Conservation (phyloP, 192 early-diverging fungal genomes). For the Coemansia umbellata region DNA sequence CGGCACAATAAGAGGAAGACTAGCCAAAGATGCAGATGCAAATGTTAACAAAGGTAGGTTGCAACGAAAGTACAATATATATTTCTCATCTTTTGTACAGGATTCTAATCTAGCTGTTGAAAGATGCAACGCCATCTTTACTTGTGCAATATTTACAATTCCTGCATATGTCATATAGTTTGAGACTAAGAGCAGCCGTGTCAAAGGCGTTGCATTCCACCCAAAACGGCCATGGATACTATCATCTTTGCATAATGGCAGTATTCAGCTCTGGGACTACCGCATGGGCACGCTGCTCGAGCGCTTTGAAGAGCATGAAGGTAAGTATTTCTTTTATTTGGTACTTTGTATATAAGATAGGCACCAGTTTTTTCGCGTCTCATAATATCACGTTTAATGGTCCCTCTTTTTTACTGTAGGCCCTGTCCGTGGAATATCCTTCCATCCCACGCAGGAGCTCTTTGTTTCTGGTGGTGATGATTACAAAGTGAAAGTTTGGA, state of each 20-base stretch:
- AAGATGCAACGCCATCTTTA: too few relatives aligned
- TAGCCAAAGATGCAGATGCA: conserved; percentile 68
- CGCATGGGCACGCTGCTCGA: conserved; percentile 98
- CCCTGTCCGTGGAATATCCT: conserved; percentile 93
- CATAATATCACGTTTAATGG: too few relatives aligned
- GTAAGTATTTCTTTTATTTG: too few relatives aligned
- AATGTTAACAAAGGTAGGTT: conserved; percentile 73
- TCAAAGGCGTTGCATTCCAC: conserved; percentile 94
- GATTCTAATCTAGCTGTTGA: too few relatives aligned
- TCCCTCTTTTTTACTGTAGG: too few relatives aligned
- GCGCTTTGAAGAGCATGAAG: conserved; percentile 98
- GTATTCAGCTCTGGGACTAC: conserved; percentile 99
- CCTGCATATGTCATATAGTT: too few relatives aligned
- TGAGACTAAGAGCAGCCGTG: conserved; percentile 98
- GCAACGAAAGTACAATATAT: too few relatives aligned
- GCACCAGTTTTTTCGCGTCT: too few relatives aligned
- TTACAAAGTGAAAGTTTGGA: conserved; percentile 99
- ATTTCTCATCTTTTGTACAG: too few relatives aligned
- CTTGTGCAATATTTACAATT: background rate
- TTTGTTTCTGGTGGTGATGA: conserved; percentile 99
- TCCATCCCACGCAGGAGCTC: conserved; percentile 93
- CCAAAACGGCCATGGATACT: conserved; percentile 99
- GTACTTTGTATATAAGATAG: too few relatives aligned
- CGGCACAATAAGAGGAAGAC: background rate
- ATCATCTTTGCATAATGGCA: conserved; percentile 94